phyloP scores from a whole-genome alignment of 352 stramenopile species.

The Globisporangium nunn region DNA sequence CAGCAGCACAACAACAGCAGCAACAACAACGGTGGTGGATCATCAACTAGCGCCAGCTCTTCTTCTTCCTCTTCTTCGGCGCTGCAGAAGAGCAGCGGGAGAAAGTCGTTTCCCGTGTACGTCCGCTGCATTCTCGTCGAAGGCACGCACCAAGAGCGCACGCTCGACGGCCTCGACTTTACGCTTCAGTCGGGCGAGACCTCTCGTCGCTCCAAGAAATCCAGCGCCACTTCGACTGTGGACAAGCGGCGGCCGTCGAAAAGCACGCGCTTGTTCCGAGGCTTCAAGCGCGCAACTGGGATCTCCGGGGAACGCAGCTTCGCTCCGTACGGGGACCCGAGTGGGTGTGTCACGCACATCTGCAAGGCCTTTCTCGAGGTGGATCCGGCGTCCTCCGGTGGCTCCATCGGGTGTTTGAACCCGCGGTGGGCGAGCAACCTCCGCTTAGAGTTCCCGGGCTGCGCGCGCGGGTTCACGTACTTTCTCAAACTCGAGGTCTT shows the following conservation, averaged over 20 bases:
- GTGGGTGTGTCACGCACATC: conserved; percentile 72
- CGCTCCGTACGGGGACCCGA: conserved; percentile 57
- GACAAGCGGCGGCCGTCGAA: conserved; percentile 39
- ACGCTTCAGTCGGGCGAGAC: conserved; percentile 1
- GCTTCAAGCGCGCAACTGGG: conserved; percentile 62
- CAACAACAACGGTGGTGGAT: not conserved
- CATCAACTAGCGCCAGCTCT: too few species aligned
- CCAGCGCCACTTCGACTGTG: too few species aligned
- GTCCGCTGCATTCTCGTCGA: conserved; percentile 70
- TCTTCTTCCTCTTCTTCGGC: too few species aligned
- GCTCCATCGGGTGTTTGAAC: conserved; percentile 19
- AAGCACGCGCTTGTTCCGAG: conserved; percentile 61
- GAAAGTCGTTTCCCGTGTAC: conserved; percentile 59
- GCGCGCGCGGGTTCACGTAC: conserved; percentile 64
- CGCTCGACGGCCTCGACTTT: conserved; percentile 56
- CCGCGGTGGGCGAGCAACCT: conserved; percentile 73
- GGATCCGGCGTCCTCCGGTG: conserved; percentile 6
- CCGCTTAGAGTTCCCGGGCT: conserved; percentile 69
- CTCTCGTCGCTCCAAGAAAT: too few species aligned
- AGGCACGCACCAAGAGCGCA: conserved; percentile 69
- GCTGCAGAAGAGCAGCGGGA: conserved; percentile 13
- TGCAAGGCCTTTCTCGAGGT: conserved; percentile 36
- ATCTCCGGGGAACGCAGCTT: conserved; percentile 71
- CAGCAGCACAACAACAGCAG: not conserved
- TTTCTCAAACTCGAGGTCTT: conserved; percentile 79